These are phyloP conservation scores for Lasiosphaeria hispida DNA, from an alignment of 495 filamentous ascomycete genomes.

Conservation along the genomic window DNA sequence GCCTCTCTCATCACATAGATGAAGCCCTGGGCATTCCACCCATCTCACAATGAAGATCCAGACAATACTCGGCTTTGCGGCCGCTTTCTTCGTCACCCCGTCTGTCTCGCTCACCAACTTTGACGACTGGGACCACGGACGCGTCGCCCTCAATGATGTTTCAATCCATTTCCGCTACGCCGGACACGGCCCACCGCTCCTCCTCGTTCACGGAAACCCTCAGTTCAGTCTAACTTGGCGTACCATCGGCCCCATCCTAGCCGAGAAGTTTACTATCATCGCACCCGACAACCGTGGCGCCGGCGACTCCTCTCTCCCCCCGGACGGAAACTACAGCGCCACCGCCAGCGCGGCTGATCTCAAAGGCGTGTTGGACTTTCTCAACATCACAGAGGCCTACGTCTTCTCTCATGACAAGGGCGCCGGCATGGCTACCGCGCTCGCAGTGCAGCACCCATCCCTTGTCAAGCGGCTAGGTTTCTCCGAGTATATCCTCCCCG, in stretches of 20 bases:
- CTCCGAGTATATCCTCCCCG: slow-evolving; percentile 40
- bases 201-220: slow-evolving; percentile 41
- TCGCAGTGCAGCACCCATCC: slow-evolving; percentile 30
- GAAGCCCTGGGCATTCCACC: too few relatives aligned
- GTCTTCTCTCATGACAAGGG: slow-evolving; percentile 45
- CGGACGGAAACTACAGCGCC: slow-evolving; percentile 36
- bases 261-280: slow-evolving; percentile 53
- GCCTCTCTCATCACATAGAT: too few relatives aligned
- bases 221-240: slow-evolving; percentile 49
- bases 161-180: slow-evolving; percentile 43
- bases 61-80: background rate
- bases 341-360: slow-evolving; percentile 31
- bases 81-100: background rate
- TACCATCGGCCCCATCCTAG: slow-evolving; percentile 55
- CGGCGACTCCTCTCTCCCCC: slow-evolving; percentile 37
- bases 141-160: slow-evolving; percentile 36
- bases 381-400: slow-evolving; percentile 38
- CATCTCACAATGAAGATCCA: too few relatives aligned
- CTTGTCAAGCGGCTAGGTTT: slow-evolving; percentile 30
- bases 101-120: background rate
- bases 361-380: slow-evolving; percentile 38
- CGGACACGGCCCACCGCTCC: slow-evolving; percentile 36
- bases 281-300: slow-evolving; percentile 40
- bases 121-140: slow-evolving; percentile 24
- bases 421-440: slow-evolving; percentile 34